These are phyloP conservation scores for Ophiocytium majus DNA, from an alignment of 352 stramenopile genomes.

Conservation along the genomic window DNA sequence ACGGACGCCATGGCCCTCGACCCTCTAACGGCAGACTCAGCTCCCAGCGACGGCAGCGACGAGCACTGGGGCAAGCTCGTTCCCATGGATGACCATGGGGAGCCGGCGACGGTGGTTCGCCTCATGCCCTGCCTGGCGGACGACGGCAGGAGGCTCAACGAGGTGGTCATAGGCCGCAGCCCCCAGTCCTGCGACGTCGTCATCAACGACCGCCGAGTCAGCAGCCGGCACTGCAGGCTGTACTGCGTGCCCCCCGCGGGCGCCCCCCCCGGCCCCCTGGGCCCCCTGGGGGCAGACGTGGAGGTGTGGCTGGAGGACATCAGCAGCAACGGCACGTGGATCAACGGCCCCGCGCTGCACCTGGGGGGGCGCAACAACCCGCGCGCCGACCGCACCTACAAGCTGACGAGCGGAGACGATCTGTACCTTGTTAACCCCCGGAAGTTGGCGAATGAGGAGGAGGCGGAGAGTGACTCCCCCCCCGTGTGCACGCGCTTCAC, in stretches of 20 bases:
- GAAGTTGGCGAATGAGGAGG: constrained; percentile 27
- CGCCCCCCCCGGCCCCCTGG: neutral
- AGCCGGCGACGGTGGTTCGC: neutral
- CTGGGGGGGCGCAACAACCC: constrained; percentile 24
- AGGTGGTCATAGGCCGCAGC: neutral
- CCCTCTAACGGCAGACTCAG: neutral
- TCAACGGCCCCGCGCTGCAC: constrained; percentile 44
- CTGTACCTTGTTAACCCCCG: constrained; percentile 49
- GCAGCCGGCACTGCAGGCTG: constrained; percentile 52
- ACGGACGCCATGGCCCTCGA: neutral
- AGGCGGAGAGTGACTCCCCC: too few relatives aligned
- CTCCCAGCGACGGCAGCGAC: neutral
- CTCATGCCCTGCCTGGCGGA: neutral
- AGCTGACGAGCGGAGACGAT: constrained; percentile 54
- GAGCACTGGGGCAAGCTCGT: neutral
- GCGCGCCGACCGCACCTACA: neutral
- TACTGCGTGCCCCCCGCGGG: constrained; percentile 36
- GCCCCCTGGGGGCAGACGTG: neutral
- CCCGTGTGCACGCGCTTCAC: neutral
- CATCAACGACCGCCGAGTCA: constrained; percentile 47
- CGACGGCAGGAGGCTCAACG: constrained; percentile 7
- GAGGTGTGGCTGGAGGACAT: constrained; percentile 56
- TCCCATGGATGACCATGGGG: neutral
- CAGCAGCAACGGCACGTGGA: constrained; percentile 55
- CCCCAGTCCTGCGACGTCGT: constrained; percentile 44